Evolutionary conservation across 805 yeast genomes (phyloP).

Genomic region (Hanseniaspora lachancei): DNA sequence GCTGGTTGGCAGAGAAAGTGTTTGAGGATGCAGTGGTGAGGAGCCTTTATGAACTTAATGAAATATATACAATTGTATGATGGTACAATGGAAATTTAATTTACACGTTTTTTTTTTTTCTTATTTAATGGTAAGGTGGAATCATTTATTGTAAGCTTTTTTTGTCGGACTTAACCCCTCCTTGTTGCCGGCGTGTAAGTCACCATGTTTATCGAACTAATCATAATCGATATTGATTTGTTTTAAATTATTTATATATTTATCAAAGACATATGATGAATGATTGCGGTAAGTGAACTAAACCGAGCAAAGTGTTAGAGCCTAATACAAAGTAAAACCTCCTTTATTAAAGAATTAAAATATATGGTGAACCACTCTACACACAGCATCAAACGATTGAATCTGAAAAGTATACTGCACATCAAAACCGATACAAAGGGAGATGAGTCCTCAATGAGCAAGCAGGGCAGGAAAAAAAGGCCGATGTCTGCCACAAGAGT

Average conservation of each 20-base stretch:
- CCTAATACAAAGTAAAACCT: no score
- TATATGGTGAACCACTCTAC: neutral
- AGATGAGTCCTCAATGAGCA: neutral
- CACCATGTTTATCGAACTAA: neutral
- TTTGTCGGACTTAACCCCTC: neutral
- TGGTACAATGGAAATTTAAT: no score
- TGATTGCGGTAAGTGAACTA: no score
- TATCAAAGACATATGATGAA: neutral
- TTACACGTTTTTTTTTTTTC: neutral
- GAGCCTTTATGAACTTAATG: neutral
- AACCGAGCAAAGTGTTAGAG: no score
- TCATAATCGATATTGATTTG: neutral
- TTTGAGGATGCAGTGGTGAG: neutral
- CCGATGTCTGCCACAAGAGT: constrained; percentile 22
- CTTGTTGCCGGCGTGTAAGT: neutral
- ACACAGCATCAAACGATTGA: neutral
- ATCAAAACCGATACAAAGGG: neutral
- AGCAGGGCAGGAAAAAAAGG: constrained; percentile 5
- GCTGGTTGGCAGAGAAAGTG: constrained; percentile 56
- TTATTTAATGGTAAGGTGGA: no score
- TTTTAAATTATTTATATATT: neutral
- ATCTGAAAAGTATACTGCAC: constrained; percentile 6
- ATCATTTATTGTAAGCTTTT: no score
- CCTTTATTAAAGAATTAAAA: neutral
- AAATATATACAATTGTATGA: neutral